These are phyloP conservation scores for Eucalyptus fibrosa DNA, from an alignment of 345 rosid species.

Conservation along the genomic window DNA sequence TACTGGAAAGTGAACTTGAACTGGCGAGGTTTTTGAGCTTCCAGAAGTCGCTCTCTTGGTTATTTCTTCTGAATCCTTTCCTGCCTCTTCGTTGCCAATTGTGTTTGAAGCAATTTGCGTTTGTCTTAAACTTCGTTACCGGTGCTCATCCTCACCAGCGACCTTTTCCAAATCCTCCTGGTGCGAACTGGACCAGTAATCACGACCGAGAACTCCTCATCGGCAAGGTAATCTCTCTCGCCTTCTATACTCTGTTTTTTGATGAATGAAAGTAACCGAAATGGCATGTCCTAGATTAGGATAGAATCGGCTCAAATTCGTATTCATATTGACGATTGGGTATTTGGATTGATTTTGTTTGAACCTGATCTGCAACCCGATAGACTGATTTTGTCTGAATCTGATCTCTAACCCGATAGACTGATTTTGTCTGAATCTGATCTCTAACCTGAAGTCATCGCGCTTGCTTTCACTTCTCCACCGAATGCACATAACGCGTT, in stretches of 20 bases:
- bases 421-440: neutral
- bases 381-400: too few species aligned
- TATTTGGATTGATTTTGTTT: neutral
- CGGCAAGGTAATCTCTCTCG: neutral
- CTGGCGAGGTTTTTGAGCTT: too few species aligned
- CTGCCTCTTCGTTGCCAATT: too few species aligned
- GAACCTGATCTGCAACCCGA: too few species aligned
- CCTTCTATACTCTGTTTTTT: neutral
- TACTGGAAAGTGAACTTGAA: too few species aligned
- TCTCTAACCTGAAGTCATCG: neutral
- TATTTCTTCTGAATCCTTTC: too few species aligned
- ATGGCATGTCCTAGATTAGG: neutral
- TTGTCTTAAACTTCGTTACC: too few species aligned
- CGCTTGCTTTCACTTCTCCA: neutral
- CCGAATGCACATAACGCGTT: neutral
- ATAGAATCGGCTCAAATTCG: neutral
- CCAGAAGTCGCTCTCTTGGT: too few species aligned
- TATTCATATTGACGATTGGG: neutral
- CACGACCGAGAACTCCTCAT: neutral
- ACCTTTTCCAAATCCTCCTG: too few species aligned
- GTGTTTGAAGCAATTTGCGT: too few species aligned
- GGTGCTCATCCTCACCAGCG: too few species aligned
- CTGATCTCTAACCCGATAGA: too few species aligned
- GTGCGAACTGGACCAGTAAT: neutral
- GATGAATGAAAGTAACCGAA: neutral